A percentile compares a stretch with the other conserved stretches of the same genome.
Conservation (phyloP, 805 yeast genomes). For the Wickerhamiella lipophila region DNA sequence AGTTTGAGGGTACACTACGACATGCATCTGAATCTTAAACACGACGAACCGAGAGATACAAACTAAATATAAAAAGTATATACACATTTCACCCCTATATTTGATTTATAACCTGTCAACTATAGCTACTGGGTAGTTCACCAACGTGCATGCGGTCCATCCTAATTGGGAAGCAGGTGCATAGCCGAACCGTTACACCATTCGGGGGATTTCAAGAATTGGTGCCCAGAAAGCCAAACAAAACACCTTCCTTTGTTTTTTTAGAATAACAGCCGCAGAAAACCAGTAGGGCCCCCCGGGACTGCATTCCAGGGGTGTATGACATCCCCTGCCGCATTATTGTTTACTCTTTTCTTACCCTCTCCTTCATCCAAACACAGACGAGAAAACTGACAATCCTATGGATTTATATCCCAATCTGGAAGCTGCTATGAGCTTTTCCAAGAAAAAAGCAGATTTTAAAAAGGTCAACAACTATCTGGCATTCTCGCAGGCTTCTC, state of each 20-base stretch:
- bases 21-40: too few species aligned
- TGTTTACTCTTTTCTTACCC: not conserved
- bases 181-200: not conserved
- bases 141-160: not conserved
- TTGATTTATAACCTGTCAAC: too few species aligned
- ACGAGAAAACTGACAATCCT: not conserved
- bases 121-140: too few species aligned
- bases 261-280: too few species aligned
- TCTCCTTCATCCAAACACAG: not conserved
- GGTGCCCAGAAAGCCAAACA: too few species aligned
- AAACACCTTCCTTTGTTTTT: too few species aligned
- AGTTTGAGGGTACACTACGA: too few species aligned
- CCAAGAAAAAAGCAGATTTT: not conserved
- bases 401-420: slow-evolving; percentile 11
- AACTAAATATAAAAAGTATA: too few species aligned
- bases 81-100: too few species aligned
- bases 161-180: not conserved
- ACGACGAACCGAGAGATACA: too few species aligned
- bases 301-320: not conserved
- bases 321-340: not conserved
- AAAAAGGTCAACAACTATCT: slow-evolving; percentile 9
- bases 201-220: not conserved
- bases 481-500: slow-evolving; percentile 17
- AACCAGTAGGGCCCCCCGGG: not conserved
- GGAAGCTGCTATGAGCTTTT: not conserved